Evolutionary conservation across 495 filamentous ascomycete genomes (phyloP), one percentile per base, ranked within the genome.

Genomic region (Haplographium delicatum): DNA sequence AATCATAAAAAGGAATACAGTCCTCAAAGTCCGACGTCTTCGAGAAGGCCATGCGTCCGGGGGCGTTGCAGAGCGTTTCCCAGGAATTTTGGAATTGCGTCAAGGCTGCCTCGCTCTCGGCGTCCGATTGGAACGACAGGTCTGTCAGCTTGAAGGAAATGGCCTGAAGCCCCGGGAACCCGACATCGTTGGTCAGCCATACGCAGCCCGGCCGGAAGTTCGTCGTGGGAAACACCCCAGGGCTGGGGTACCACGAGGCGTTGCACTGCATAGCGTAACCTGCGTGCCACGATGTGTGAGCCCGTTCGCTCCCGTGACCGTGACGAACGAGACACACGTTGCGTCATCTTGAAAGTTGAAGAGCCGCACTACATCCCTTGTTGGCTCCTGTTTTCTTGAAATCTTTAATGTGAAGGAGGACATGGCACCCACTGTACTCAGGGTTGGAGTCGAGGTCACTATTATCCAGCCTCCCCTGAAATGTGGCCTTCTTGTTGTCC

Each of bases 1-100:
- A 20, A 22, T 20, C 40, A 43, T 43, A 43, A 9, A 43, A 22
- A 15, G 40, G 40, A 15, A 43, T 43, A 15, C 40, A 43, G 16
- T 22, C 40, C 28, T 31, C 28, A 31, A 13, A 13, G 6, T 19
- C 40, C 4, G 40, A 4, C 16, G 15, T 24, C 13, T 43, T 43
- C 6, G 4, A 43, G 20, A 43, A 43, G 6, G 9, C 6, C 40
- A n/a, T 9, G 40, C 40, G 40, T 19, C 40, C 40, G 8, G 40
- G 40, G 19, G 40, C 40, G 13, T 43, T 9, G 15, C 40, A 43
- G 4, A 43, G 22, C 13, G 42, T 45, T 13, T 45, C 22, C 10
- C 23, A 26, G 16, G 11, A 6, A 10, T 13, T n/a, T 5, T 22
- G 6, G 13, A 16, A 45, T 23, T 45, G 42, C 9, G 42, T 27